phyloP scores from a whole-genome alignment of 352 stramenopile species.

The Pseudoperonospora humuli region DNA sequence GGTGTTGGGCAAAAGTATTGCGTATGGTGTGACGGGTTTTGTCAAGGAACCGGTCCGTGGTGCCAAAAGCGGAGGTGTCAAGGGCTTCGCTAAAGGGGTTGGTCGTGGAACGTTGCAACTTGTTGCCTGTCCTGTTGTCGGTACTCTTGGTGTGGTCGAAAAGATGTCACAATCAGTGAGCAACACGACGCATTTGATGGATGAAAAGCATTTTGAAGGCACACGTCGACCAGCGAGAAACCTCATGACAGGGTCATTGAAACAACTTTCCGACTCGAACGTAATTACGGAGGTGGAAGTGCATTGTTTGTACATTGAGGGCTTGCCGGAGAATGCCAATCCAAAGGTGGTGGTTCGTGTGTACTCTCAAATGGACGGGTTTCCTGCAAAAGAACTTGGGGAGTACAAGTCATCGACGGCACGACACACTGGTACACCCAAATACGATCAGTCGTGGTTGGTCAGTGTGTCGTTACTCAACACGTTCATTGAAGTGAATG shows the following conservation, averaged over 20 bases:
- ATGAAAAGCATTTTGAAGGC: conserved; percentile 72
- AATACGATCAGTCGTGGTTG: conserved; percentile 82
- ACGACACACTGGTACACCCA: conserved; percentile 49
- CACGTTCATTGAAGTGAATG: conserved; percentile 71
- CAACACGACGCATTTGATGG: conserved; percentile 83
- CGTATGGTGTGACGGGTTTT: conserved; percentile 65
- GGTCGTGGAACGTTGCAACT: conserved; percentile 72
- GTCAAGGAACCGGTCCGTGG: conserved; percentile 78
- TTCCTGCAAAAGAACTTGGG: conserved; percentile 38
- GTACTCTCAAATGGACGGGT: conserved; percentile 40
- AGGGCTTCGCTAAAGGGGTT: conserved; percentile 78
- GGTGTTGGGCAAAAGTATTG: conserved; percentile 72
- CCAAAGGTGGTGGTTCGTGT: conserved; percentile 63
- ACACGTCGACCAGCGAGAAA: conserved; percentile 70
- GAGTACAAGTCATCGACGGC: conserved; percentile 70
- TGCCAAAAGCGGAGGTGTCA: conserved; percentile 60
- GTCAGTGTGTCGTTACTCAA: conserved; percentile 60
- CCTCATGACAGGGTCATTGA: conserved; percentile 44
- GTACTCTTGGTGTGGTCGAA: conserved; percentile 74
- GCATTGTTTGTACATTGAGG: conserved; percentile 62
- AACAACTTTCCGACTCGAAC: conserved; percentile 72
- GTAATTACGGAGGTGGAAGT: conserved; percentile 83
- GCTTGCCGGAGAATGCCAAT: conserved; percentile 58
- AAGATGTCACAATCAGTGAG: conserved; percentile 76
- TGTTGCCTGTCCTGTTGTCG: conserved; percentile 72